phyloP scores from a whole-genome alignment of 805 yeast species.

The Danielia oregonensis region DNA sequence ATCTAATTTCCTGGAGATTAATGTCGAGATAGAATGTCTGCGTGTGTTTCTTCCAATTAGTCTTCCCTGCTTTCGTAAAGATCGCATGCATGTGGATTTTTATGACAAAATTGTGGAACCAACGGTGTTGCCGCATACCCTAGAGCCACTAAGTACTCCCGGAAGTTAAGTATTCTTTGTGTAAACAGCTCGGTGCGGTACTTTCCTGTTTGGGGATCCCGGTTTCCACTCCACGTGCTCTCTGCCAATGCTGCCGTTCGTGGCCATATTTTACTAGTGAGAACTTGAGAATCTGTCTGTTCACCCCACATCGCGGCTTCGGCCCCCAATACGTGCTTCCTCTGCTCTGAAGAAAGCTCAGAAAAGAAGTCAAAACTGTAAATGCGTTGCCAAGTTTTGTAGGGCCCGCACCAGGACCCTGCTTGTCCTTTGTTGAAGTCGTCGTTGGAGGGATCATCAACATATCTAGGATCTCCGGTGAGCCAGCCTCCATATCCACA shows the following conservation, averaged over 20 bases:
- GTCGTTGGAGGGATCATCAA: slow-evolving; percentile 18
- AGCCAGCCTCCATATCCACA: slow-evolving; percentile 39
- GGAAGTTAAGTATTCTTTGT: slow-evolving; percentile 33
- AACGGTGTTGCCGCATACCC: slow-evolving; percentile 32
- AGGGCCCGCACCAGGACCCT: slow-evolving; percentile 42
- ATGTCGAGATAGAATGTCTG: too few species aligned
- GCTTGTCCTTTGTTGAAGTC: slow-evolving; percentile 28
- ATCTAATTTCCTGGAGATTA: too few species aligned
- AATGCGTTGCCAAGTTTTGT: slow-evolving; percentile 42
- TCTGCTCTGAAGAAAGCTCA: slow-evolving; percentile 27
- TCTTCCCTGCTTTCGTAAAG: slow-evolving; percentile 1
- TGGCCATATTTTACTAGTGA: slow-evolving; percentile 36
- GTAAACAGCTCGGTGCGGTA: slow-evolving; percentile 27
- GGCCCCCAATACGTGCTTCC: slow-evolving; percentile 32
- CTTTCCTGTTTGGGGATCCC: slow-evolving; percentile 22
- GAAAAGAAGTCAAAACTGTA: slow-evolving; percentile 32
- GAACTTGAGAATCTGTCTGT: slow-evolving; percentile 29
- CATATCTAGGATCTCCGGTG: slow-evolving; percentile 32
- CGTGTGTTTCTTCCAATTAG: too few species aligned
- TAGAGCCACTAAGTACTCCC: slow-evolving; percentile 36
- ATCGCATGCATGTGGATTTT: slow-evolving; percentile 39
- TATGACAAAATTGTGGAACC: slow-evolving; percentile 33
- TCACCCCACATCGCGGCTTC: slow-evolving; percentile 41
- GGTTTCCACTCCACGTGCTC: slow-evolving; percentile 39
- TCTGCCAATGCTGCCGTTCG: slow-evolving; percentile 41